Percentiles rank a stretch among this genome's conserved stretches.
Evolutionary conservation across 495 filamentous ascomycete species (phyloP).

Genomic region (Penicillium paxilli): DNA sequence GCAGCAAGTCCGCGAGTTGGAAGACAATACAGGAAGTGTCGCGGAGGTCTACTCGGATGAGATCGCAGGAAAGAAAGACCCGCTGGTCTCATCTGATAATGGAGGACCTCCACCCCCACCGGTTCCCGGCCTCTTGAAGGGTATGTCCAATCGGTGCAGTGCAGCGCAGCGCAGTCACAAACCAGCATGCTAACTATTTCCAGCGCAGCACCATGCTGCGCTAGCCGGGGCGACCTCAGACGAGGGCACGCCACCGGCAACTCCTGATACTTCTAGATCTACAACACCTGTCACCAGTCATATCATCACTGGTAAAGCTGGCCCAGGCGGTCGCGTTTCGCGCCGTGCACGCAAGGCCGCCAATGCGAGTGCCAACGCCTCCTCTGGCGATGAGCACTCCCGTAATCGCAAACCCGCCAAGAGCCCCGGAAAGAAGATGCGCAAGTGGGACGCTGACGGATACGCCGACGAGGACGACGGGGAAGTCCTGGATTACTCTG

Average conservation of each 20-base stretch:
- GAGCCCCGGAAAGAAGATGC: conserved; percentile 70
- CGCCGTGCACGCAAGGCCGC: conserved; percentile 79
- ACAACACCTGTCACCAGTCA: conserved; percentile 66
- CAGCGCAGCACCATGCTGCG: conserved; percentile 52
- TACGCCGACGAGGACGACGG: conserved; percentile 84
- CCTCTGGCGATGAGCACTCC: conserved; percentile 78
- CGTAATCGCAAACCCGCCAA: conserved; percentile 60
- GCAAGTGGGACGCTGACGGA: conserved; percentile 90
- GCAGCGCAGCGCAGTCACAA: conserved; percentile 20
- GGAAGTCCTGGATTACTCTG: conserved; percentile 83
- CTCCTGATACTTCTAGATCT: conserved; percentile 79
- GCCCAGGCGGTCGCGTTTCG: conserved; percentile 72
- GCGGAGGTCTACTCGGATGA: conserved; percentile 30
- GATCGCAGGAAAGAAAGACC: conserved; percentile 41
- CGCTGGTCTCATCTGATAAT: conserved; percentile 47
- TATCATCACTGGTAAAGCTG: conserved; percentile 68
- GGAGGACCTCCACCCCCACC: conserved; percentile 55
- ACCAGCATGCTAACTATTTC: conserved; percentile 29
- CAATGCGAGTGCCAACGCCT: conserved; percentile 62
- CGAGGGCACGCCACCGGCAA: conserved; percentile 60
- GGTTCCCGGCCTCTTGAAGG: conserved; percentile 55
- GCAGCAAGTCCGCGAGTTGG: conserved; percentile 83
- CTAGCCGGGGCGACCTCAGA: conserved; percentile 45
- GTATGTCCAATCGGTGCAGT: conserved; percentile 27
- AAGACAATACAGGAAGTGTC: conserved; percentile 50